Evolutionary conservation across 2,329 filamentous ascomycete genomes (phyloP), one percentile per base, ranked within the genome.

Genomic region (Pestalotiopsis sp.): DNA sequence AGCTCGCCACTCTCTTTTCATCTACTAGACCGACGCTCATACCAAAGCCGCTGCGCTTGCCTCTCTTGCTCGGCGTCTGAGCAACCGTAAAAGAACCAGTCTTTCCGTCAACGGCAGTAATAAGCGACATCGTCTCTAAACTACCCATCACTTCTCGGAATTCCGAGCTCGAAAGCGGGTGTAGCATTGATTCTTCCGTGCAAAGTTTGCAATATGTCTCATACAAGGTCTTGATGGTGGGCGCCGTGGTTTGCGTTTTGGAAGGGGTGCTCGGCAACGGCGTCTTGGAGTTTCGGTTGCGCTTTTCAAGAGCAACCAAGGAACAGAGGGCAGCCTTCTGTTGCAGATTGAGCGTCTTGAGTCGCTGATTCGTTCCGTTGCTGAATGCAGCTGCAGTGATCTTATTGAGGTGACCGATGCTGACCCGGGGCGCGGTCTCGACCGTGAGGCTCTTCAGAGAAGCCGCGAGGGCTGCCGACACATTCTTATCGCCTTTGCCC

Each of bases 271-370:
- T 74, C 45, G 78, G 75, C 39, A 80, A 73, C 41, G 76, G 77
- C 23, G 80, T 73, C 49, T 81, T 82, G 68, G 84, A 81, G 66
- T 82, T 82, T 63, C 89, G 85, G 72, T 88, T 91, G 71, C 90
- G 90, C 74, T 92, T 93, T 79, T 98, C 95, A n/a, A 96, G 89
- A 2, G 94, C 93, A 52, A 95, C 87, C 14, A 99, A 85, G 0
- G 95, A 90, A 81, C 96, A 99, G 11, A 99, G 86, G 0, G 95
- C 94, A 3, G 95, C 96, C 79, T 97, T 98, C 80, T 99, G 96
- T 78, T 99, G 97, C 2, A 99, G 86, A 78, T 98, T 99, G 68
- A 99, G 88, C 4, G 91, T 90, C 79, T 93, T 92, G 14, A 99
- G 88, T 68, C 96, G 90, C 74, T 98, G 94, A 13, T 87, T 89